Percentiles rank a stretch among this genome's conserved stretches.
Evolutionary conservation across 2,329 filamentous ascomycete genomes (phyloP).

Genomic region (Aspergillus texensis): DNA sequence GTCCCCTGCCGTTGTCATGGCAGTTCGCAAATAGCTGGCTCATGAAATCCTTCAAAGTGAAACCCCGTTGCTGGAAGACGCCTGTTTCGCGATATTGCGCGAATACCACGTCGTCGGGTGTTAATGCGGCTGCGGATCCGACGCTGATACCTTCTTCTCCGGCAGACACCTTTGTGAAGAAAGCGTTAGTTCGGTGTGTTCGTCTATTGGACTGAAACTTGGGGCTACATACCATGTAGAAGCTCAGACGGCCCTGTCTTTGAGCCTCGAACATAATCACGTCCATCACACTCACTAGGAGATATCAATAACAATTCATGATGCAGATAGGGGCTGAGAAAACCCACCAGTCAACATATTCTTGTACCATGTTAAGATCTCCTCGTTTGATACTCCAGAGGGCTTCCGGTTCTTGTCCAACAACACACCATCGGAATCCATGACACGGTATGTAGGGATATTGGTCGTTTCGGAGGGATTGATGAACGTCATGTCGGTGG

Average conservation of each 20-base stretch:
- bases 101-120: constrained; percentile 86
- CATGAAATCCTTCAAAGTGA: constrained; percentile 89
- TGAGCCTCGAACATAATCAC: constrained; percentile 98
- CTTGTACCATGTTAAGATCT: constrained; percentile 63
- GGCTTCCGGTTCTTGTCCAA: constrained; percentile 72
- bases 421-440: constrained; percentile 84
- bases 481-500: constrained; percentile 74
- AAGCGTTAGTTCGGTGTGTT: not conserved
- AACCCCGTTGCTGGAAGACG: constrained; percentile 86
- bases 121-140: constrained; percentile 80
- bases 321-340: too few relatives aligned
- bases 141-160: constrained; percentile 94
- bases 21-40: constrained; percentile 87
- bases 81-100: constrained; percentile 94
- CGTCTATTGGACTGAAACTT: too few relatives aligned
- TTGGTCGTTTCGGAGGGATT: constrained; percentile 71
- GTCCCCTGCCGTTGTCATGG: constrained; percentile 75
- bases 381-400: constrained; percentile 65
- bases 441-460: constrained; percentile 87
- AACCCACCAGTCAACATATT: constrained; percentile 63
- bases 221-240: constrained; percentile 77
- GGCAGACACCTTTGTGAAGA: constrained; percentile 62
- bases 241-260: constrained; percentile 87
- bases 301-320: not conserved
- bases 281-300: constrained; percentile 79